These are phyloP conservation scores for Goffeauzyma gilvescens DNA, from an alignment of 768 basidiomycete species.

Conservation along the genomic window DNA sequence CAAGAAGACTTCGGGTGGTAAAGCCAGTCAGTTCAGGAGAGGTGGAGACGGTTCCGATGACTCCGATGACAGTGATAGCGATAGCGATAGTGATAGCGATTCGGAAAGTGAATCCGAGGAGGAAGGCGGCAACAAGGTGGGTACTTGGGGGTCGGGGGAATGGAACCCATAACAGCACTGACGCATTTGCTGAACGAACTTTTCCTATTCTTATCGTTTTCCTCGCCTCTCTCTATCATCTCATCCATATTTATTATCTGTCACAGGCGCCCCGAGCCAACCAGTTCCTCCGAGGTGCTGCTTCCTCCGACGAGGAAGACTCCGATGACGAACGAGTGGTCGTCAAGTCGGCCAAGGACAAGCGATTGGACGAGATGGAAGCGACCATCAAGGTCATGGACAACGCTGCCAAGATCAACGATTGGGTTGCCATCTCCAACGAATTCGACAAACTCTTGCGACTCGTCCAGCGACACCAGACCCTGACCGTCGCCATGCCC, in stretches of 20 bases:
- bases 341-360: slow-evolving; percentile 77
- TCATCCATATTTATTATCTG: slow-evolving; percentile 27
- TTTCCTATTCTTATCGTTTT: slow-evolving; percentile 2
- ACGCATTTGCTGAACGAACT: slow-evolving; percentile 12
- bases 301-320: slow-evolving; percentile 42
- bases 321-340: slow-evolving; percentile 44
- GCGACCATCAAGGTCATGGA: slow-evolving; percentile 75
- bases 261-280: slow-evolving; percentile 32
- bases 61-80: slow-evolving; percentile 42
- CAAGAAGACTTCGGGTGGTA: not conserved
- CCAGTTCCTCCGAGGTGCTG: slow-evolving; percentile 30
- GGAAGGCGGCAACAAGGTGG: slow-evolving; percentile 32
- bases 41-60: slow-evolving; percentile 36
- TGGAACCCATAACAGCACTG: not conserved
- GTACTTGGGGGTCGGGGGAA: slow-evolving; percentile 11
- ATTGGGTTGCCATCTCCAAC: slow-evolving; percentile 80
- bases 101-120: slow-evolving; percentile 33
- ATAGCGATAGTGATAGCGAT: slow-evolving; percentile 38
- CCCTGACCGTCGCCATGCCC: slow-evolving; percentile 60
- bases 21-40: not conserved
- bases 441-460: slow-evolving; percentile 92
- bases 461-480: slow-evolving; percentile 58
- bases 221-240: slow-evolving; percentile 6
- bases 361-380: slow-evolving; percentile 87
- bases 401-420: slow-evolving; percentile 85